Conservation (phyloP, 495 filamentous ascomycete species). For the Amniculicola lignicola region DNA sequence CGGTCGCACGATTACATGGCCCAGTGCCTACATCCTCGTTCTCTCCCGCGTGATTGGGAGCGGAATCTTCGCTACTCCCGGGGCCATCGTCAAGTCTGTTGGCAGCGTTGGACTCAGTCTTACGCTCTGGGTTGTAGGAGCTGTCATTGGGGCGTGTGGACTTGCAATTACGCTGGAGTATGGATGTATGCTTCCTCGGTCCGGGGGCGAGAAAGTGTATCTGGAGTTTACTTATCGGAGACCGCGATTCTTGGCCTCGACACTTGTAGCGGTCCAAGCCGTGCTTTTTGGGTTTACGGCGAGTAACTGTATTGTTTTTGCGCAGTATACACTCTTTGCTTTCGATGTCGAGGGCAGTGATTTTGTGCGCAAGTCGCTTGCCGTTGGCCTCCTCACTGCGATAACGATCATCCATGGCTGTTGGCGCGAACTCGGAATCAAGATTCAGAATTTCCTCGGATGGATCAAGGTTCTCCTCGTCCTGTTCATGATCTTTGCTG, state of each 20-base stretch:
- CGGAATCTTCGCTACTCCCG: constrained; percentile 74
- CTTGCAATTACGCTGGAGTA: constrained; percentile 63
- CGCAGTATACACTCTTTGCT: constrained; percentile 35
- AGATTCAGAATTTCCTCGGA: constrained; percentile 37
- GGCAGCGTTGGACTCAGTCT: constrained; percentile 67
- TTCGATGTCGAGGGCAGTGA: constrained; percentile 27
- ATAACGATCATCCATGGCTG: constrained; percentile 37
- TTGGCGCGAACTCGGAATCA: constrained; percentile 33
- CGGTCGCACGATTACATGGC: constrained; percentile 65
- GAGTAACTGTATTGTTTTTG: constrained; percentile 39
- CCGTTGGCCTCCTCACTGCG: constrained; percentile 32
- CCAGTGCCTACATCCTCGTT: constrained; percentile 69
- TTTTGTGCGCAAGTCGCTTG: constrained; percentile 24
- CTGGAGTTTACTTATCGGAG: constrained; percentile 70
- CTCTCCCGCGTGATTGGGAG: constrained; percentile 72
- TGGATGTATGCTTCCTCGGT: constrained; percentile 69
- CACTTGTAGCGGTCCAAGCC: constrained; percentile 62
- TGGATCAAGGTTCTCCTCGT: constrained; percentile 41
- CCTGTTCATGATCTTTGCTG: constrained; percentile 45
- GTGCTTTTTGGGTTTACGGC: constrained; percentile 68
- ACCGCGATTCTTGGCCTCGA: constrained; percentile 67
- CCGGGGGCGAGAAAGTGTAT: constrained; percentile 72
- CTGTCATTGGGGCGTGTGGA: constrained; percentile 58
- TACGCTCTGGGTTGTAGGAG: constrained; percentile 62
- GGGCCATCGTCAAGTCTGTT: constrained; percentile 61